Conservation (phyloP, 2,329 filamentous ascomycete genomes). For the Colletotrichum karsti region DNA sequence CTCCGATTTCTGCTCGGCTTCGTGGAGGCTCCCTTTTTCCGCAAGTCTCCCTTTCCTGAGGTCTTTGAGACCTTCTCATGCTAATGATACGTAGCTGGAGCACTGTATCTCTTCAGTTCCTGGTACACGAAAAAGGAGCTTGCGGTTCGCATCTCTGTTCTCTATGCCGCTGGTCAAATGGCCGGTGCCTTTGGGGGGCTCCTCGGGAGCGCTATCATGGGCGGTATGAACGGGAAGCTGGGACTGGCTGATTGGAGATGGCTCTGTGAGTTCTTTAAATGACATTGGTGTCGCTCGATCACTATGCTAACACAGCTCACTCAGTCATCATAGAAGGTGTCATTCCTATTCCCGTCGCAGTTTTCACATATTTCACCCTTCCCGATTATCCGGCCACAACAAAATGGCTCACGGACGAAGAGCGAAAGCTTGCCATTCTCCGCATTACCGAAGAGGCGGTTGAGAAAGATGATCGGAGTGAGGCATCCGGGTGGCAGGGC, state of each 20-base stretch:
- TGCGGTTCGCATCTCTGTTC: slow-evolving; percentile 54
- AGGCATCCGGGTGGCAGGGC: background rate
- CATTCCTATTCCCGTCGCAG: slow-evolving; percentile 24
- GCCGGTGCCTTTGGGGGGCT: slow-evolving; percentile 38
- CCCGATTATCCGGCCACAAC: slow-evolving; percentile 44
- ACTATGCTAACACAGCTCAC: background rate
- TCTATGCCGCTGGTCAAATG: slow-evolving; percentile 41
- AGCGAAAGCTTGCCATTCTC: slow-evolving; percentile 45
- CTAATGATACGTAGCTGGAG: slow-evolving; percentile 39
- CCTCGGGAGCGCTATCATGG: slow-evolving; percentile 34
- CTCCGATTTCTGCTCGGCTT: slow-evolving; percentile 7
- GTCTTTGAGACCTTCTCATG: fast-evolving
- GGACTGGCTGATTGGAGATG: slow-evolving; percentile 72
- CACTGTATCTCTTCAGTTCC: slow-evolving; percentile 58
- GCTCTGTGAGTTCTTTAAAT: slow-evolving; percentile 77
- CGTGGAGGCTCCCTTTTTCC: slow-evolving; percentile 12
- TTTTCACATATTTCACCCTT: slow-evolving; percentile 14
- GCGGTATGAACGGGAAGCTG: slow-evolving; percentile 36
- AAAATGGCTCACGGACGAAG: slow-evolving; percentile 41
- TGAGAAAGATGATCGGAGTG: background rate
- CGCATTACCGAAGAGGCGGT: slow-evolving; percentile 1
- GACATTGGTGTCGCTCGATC: background rate
- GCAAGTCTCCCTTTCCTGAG: background rate
- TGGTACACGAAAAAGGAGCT: slow-evolving; percentile 58
- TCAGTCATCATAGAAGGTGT: slow-evolving; percentile 1